These are phyloP conservation scores for Beta lomatogona DNA, from an alignment of 179 eudicot species.

Conservation along the genomic window DNA sequence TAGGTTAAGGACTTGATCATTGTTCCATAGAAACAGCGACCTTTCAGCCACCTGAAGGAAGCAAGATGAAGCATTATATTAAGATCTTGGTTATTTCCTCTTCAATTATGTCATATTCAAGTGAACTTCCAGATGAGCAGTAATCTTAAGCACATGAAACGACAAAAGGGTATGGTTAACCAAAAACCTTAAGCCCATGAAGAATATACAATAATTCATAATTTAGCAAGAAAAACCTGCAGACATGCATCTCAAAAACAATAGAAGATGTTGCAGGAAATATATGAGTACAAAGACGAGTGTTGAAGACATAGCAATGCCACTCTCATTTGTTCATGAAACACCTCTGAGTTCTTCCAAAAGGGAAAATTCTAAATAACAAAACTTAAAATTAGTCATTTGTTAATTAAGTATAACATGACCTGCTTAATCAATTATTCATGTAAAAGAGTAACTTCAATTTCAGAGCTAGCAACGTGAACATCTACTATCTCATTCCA, in stretches of 20 bases:
- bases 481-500: conserved; percentile 17
- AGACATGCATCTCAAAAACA: neutral
- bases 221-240: neutral
- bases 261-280: conserved; percentile 7
- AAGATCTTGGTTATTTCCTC: neutral
- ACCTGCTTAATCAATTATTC: neutral
- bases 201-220: neutral
- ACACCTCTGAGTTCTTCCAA: neutral
- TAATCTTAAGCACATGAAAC: too few species aligned
- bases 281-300: neutral
- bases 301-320: neutral
- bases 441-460: neutral
- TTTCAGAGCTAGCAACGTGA: neutral
- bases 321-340: neutral
- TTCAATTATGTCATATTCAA: too few species aligned
- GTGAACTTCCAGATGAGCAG: too few species aligned
- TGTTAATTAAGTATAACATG: neutral
- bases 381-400: neutral
- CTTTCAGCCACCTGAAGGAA: conserved; percentile 76
- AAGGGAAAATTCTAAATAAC: neutral
- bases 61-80: neutral
- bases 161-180: neutral
- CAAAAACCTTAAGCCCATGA: neutral
- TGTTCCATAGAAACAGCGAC: conserved; percentile 80
- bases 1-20: conserved; percentile 67